Evolutionary conservation across 176 grass and related monocot genomes (phyloP).

Genomic region (Saccharum spontaneum): DNA sequence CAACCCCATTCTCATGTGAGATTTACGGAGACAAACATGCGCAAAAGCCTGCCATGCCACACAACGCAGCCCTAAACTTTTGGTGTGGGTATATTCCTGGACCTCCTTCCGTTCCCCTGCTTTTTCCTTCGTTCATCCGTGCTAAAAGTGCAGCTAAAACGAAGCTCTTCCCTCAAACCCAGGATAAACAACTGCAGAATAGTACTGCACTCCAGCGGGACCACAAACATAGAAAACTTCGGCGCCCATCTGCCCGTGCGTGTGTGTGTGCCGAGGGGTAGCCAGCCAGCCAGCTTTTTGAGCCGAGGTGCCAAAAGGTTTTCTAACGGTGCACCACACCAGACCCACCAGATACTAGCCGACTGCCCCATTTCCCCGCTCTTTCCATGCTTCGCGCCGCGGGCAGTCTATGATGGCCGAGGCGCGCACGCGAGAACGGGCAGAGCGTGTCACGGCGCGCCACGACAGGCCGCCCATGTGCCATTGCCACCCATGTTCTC

Average conservation of each 20-base stretch:
- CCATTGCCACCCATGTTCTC: neutral
- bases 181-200: neutral
- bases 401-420: slow-evolving; percentile 50
- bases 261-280: neutral
- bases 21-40: slow-evolving; percentile 38
- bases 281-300: neutral
- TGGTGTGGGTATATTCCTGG: slow-evolving; percentile 24
- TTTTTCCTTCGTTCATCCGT: neutral
- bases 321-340: slow-evolving; percentile 33
- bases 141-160: neutral
- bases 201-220: neutral
- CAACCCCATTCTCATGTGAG: neutral
- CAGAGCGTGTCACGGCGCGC: too few species aligned
- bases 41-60: slow-evolving; percentile 25
- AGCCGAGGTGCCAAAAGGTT: neutral
- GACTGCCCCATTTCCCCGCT: neutral
- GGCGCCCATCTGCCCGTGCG: neutral
- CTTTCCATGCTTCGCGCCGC: neutral
- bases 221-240: neutral
- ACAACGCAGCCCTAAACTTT: neutral
- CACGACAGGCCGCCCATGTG: neutral
- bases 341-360: neutral
- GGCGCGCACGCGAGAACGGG: slow-evolving; percentile 45
- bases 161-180: neutral
- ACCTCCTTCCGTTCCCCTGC: too few species aligned